Conservation (phyloP, 345 rosid genomes). For the Camelina sativa region DNA sequence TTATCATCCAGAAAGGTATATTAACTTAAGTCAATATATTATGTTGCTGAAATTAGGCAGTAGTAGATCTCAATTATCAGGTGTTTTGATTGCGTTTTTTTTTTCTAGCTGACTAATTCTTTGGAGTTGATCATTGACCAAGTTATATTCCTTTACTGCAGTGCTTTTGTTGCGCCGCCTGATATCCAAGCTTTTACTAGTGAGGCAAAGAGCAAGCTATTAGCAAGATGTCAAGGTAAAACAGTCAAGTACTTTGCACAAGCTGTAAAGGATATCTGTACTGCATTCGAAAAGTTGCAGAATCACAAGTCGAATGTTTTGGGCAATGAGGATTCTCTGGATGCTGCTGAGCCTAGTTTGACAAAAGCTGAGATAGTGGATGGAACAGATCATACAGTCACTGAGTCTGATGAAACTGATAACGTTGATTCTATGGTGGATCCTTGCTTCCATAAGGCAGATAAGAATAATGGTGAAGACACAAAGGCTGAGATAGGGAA, state of each 20-base stretch:
- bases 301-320: conserved; percentile 53
- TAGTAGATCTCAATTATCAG: conserved; percentile 12
- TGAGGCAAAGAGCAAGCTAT: conserved; percentile 78
- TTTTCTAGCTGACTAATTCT: conserved; percentile 16
- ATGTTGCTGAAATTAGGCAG: conserved; percentile 24
- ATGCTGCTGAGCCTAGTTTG: conserved; percentile 54
- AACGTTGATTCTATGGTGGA: conserved; percentile 50
- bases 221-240: conserved; percentile 74
- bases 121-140: conserved; percentile 20
- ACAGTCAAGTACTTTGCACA: conserved; percentile 68
- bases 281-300: conserved; percentile 72
- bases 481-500: conserved; percentile 49
- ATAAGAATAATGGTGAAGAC: conserved; percentile 54
- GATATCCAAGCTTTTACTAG: conserved; percentile 86
- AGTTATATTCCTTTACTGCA: conserved; percentile 45
- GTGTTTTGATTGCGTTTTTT: conserved; percentile 15
- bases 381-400: conserved; percentile 43
- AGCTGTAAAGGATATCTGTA: conserved; percentile 85
- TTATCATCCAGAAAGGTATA: conserved; percentile 21
- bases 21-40: not conserved
- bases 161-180: conserved; percentile 87
- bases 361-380: conserved; percentile 46
- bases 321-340: conserved; percentile 52
- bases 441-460: conserved; percentile 42
- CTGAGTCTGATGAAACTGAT: conserved; percentile 44